Percentiles rank a stretch among this genome's conserved stretches.
phyloP scores from a whole-genome alignment of 75 land plant genomes.

The Selaginella moellendorffii region DNA sequence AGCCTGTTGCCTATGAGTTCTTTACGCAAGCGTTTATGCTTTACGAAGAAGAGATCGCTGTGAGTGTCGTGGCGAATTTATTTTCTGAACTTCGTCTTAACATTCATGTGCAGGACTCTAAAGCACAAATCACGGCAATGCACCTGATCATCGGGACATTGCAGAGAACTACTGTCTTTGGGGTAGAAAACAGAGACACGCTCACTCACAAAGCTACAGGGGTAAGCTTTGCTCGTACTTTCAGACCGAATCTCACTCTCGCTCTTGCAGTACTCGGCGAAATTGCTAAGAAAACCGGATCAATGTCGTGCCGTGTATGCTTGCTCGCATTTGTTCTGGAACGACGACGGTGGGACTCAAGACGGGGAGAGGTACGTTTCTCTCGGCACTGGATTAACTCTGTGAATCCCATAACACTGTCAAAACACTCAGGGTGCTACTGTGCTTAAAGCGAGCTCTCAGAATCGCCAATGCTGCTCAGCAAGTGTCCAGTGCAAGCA shows the following conservation, averaged over 20 bases:
- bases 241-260: background rate
- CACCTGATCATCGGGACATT: constrained; percentile 88
- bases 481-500: constrained; percentile 79
- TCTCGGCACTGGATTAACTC: background rate
- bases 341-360: constrained; percentile 59
- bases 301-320: constrained; percentile 91
- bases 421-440: constrained; percentile 50
- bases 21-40: constrained; percentile 89
- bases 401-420: background rate
- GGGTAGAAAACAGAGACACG: constrained; percentile 93
- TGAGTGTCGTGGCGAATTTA: too few relatives aligned
- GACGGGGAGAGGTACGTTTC: constrained; percentile 78
- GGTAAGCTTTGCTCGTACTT: constrained; percentile 32
- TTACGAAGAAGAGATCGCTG: constrained; percentile 92
- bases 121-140: constrained; percentile 90
- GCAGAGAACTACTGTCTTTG: constrained; percentile 83
- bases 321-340: constrained; percentile 94
- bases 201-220: constrained; percentile 98
- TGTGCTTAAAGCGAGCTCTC: constrained; percentile 88
- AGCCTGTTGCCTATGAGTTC: constrained; percentile 90
- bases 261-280: constrained; percentile 69
- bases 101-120: constrained; percentile 57
- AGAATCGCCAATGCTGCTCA: constrained; percentile 99
- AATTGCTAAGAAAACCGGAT: constrained; percentile 86
- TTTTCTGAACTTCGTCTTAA: background rate